These are phyloP conservation scores for Paramecium pentaurelia DNA, from an alignment of 73 alveolate species.

Conservation along the genomic window DNA sequence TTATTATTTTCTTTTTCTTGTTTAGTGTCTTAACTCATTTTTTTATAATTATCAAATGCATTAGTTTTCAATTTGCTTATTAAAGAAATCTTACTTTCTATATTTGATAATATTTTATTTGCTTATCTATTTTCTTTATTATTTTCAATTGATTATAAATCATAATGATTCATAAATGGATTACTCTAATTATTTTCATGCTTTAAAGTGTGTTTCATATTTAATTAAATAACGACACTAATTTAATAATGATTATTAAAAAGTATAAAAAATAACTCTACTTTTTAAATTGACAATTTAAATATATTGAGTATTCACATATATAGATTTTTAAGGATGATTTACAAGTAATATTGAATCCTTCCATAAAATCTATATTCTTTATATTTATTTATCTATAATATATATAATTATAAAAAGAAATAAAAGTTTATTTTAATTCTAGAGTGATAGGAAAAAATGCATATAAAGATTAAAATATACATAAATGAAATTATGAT, in stretches of 20 bases:
- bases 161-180: neutral
- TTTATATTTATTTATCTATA: too few species aligned
- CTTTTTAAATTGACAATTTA: neutral
- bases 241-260: neutral
- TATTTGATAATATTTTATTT: neutral
- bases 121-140: neutral
- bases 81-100: neutral
- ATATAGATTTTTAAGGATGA: too few species aligned
- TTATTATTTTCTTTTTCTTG: neutral
- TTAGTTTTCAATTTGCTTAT: neutral
- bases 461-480: neutral
- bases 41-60: neutral
- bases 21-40: neutral
- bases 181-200: neutral
- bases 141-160: neutral
- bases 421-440: too few species aligned
- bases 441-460: neutral
- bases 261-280: neutral
- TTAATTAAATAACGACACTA: conserved; percentile 1
- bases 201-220: neutral
- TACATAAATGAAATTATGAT: neutral
- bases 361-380: neutral
- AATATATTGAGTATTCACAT: neutral
- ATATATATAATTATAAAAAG: too few species aligned
- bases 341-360: too few species aligned